Base-by-base conservation (phyloP, 805 yeast species). In the Saccharomyces mikatae region DNA sequence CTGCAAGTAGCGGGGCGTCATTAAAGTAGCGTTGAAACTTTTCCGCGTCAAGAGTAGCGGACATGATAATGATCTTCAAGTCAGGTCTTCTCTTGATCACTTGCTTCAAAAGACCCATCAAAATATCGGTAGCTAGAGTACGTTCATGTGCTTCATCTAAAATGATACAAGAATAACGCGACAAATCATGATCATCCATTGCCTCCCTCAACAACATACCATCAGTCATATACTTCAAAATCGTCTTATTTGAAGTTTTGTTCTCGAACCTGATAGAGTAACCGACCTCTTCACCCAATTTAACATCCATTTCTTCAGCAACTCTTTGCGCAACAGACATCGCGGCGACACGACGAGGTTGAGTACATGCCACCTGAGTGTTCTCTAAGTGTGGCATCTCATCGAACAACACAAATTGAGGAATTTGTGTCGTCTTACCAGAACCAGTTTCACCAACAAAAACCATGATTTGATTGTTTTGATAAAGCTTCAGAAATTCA, bases 401-500 rank as follows among this genome's bases (percentile, higher is more conserved):
- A 69, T 94, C 97, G 64, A 81, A 89, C 6, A 76, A 62, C 24
- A 92, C 97, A 72, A 91, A 94, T 73, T 92, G 99, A 2, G 99
- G 98, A 59, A 92, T 91, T 74, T 92, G 99, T 0, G 99, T 92
- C 27, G 98, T 92, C 72, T 92, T 92, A 81, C 99, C 99, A 30
- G 97, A 89, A 75, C 99, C 99, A 4, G 99, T 92, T 70, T 92
- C 99, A 76, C 99, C 99, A 52, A 94, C 98, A 71, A 94, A 89
- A 41, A 92, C 98, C 95, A 94, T 87, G 68, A 92, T 87, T 73
- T 92, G 99, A 41, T 92, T 83, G 22, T 79, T 74, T 59, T 92
- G 98, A 72, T 86, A 94, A 55, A 88, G 82, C 59, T 79, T 77
- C 55, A 94, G 78, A 69, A 94, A 94, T 72, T 92, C 96, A 52